These are phyloP conservation scores for Eucalyptus erythrocorys DNA, from an alignment of 345 rosid species.

Conservation along the genomic window DNA sequence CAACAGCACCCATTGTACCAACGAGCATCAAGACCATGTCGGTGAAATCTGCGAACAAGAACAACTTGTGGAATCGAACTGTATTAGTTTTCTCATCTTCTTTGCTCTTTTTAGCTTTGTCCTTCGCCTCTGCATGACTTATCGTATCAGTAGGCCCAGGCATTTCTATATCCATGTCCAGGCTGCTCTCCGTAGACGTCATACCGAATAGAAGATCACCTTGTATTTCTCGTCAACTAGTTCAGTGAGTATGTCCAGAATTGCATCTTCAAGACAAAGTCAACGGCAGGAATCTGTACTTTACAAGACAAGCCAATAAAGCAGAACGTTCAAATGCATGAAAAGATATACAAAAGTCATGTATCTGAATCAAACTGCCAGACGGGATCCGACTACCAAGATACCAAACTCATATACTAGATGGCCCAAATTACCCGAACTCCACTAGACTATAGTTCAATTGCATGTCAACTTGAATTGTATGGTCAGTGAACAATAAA, in stretches of 20 bases:
- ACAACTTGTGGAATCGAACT: constrained; percentile 63
- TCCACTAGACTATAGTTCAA: not conserved
- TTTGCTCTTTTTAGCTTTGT: constrained; percentile 11
- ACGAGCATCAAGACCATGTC: constrained; percentile 55
- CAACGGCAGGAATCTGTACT: not conserved
- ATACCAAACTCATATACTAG: not conserved
- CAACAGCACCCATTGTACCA: constrained; percentile 64
- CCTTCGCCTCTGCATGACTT: not conserved
- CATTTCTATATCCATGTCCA: not conserved
- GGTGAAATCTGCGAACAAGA: constrained; percentile 54
- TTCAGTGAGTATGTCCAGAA: not conserved
- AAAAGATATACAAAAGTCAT: not conserved
- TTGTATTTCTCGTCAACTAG: not conserved
- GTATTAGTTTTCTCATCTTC: constrained; percentile 35
- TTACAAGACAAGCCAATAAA: not conserved
- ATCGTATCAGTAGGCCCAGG: not conserved
- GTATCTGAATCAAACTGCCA: not conserved
- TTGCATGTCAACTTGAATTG: not conserved
- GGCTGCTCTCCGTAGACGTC: not conserved
- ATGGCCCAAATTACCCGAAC: not conserved
- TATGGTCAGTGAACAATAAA: not conserved
- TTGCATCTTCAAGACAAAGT: not conserved
- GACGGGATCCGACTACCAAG: not conserved
- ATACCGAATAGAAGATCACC: not conserved
- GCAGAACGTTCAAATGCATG: not conserved